These are phyloP conservation scores for Lactarius sanguifluus DNA, from an alignment of 768 basidiomycete species.

Conservation along the genomic window DNA sequence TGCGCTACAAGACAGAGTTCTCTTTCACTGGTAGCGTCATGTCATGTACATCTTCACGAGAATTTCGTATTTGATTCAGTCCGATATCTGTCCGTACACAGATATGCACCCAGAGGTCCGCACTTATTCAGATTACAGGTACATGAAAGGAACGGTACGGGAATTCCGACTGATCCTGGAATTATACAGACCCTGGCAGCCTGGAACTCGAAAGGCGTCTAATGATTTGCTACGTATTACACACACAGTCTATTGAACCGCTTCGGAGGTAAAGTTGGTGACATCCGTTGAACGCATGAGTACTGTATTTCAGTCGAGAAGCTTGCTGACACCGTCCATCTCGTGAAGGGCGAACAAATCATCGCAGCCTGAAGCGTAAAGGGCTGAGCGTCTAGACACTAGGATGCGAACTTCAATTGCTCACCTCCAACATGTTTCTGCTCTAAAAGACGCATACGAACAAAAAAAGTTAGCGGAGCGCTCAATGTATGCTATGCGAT, in stretches of 20 bases:
- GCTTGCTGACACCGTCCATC: not conserved
- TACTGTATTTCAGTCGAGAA: conserved; percentile 5
- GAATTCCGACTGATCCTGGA: not conserved
- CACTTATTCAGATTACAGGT: not conserved
- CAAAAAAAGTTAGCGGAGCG: not conserved
- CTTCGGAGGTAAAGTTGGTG: not conserved
- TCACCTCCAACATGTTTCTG: conserved; percentile 56
- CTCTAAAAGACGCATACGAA: conserved; percentile 36
- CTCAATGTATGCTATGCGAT: too few species aligned
- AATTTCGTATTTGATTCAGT: not conserved
- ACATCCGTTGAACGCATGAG: not conserved
- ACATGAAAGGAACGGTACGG: not conserved
- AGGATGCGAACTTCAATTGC: not conserved
- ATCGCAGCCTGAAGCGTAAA: conserved; percentile 16
- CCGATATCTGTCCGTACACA: not conserved
- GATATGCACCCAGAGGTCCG: not conserved
- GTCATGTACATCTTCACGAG: not conserved
- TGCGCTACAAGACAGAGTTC: not conserved
- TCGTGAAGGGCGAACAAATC: not conserved
- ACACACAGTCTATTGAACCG: not conserved
- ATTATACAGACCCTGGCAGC: not conserved
- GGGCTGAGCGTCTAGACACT: not conserved
- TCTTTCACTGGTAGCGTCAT: not conserved
- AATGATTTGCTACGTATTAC: not conserved
- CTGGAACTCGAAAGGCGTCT: not conserved